These are phyloP conservation scores for Leucocoprinus gongylophorus DNA, from an alignment of 1,284 basidiomycete genomes.

Conservation along the genomic window DNA sequence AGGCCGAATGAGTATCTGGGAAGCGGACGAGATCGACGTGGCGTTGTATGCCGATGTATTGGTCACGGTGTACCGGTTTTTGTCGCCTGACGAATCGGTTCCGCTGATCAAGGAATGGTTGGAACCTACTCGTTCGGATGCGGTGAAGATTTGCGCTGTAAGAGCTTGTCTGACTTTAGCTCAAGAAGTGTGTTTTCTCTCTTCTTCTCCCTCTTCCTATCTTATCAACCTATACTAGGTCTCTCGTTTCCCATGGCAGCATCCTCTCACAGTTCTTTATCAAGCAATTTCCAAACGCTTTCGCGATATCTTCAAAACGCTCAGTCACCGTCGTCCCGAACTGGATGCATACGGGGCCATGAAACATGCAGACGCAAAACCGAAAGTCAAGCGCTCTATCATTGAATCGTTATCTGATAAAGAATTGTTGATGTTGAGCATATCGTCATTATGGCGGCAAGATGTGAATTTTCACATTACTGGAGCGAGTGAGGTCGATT, in stretches of 20 bases:
- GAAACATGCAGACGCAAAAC: slow-evolving; percentile 48
- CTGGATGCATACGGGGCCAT: slow-evolving; percentile 48
- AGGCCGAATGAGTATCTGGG: slow-evolving; percentile 56
- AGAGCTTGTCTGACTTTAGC: slow-evolving; percentile 55
- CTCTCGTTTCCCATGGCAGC: slow-evolving; percentile 52
- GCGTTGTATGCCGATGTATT: slow-evolving; percentile 72
- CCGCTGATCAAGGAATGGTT: slow-evolving; percentile 57
- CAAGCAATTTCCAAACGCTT: slow-evolving; percentile 41
- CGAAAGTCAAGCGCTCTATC: slow-evolving; percentile 49
- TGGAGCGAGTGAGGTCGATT: slow-evolving; percentile 25
- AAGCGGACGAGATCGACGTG: slow-evolving; percentile 74
- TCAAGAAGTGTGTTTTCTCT: slow-evolving; percentile 30
- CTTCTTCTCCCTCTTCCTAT: slow-evolving; percentile 3
- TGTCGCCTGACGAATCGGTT: slow-evolving; percentile 54
- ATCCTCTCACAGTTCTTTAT: slow-evolving; percentile 41
- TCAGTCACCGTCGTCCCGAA: slow-evolving; percentile 46
- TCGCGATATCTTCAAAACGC: slow-evolving; percentile 47
- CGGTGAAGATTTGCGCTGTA: slow-evolving; percentile 72
- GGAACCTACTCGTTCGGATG: slow-evolving; percentile 69
- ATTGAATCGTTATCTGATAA: slow-evolving; percentile 55
- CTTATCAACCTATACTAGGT: slow-evolving; percentile 32
- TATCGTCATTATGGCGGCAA: slow-evolving; percentile 61
- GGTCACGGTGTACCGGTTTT: slow-evolving; percentile 63
- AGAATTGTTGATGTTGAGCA: slow-evolving; percentile 58
- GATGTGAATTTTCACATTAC: slow-evolving; percentile 46